phyloP scores from a whole-genome alignment of 2,329 filamentous ascomycete species.

The Magnaporthales sp. region DNA sequence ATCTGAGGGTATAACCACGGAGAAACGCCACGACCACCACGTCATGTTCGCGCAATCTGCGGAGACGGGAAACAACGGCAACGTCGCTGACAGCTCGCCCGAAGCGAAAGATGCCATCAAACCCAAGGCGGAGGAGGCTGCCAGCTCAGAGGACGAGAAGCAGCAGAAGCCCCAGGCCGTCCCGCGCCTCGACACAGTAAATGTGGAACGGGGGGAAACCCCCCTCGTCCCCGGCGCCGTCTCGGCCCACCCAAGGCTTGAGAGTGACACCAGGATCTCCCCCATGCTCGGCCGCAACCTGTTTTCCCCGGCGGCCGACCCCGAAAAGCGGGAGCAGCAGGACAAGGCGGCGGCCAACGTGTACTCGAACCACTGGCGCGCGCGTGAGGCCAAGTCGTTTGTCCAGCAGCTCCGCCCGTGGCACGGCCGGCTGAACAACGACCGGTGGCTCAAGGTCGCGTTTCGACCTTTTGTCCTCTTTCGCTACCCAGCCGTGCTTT shows the following conservation, averaged over 20 bases:
- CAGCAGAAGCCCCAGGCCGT: background rate
- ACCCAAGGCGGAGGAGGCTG: background rate
- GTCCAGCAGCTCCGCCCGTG: constrained; percentile 64
- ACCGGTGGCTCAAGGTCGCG: constrained; percentile 73
- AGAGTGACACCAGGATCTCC: background rate
- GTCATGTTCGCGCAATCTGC: background rate
- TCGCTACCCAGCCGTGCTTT: constrained; percentile 80
- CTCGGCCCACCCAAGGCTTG: background rate
- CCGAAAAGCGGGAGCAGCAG: background rate
- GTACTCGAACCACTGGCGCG: background rate
- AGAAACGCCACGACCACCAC: background rate
- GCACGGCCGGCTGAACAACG: constrained; percentile 68
- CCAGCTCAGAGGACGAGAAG: constrained; percentile 2
- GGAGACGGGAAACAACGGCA: background rate
- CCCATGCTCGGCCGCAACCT: background rate
- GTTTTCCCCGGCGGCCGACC: background rate
- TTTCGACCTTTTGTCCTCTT: constrained; percentile 77
- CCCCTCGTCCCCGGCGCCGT: background rate
- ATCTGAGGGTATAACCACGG: background rate
- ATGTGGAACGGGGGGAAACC: background rate
- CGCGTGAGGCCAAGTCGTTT: constrained; percentile 37
- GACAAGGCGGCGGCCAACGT: background rate
- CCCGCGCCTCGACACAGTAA: background rate
- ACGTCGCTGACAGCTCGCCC: background rate
- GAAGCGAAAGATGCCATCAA: background rate